Base-by-base conservation (phyloP, 768 basidiomycete species). In the Dioszegia hungarica region DNA sequence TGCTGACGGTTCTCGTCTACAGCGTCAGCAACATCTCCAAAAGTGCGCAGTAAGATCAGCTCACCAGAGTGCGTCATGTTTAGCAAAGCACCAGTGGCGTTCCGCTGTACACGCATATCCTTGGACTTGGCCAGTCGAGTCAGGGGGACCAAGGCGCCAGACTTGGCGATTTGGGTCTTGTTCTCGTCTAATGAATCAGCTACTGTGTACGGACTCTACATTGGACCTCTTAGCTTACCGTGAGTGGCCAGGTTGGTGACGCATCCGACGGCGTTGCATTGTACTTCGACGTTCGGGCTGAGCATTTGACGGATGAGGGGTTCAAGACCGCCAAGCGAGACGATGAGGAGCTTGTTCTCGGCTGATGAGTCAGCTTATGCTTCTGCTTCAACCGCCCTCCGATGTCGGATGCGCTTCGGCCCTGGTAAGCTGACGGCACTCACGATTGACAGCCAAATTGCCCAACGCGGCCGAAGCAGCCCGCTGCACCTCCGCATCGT, bases 131-230 rank as follows among this genome's bases (percentile, higher is more conserved):
- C 95, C 39, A 99, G 82, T 47, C 95, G 84, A 40, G 95, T 98
- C 34, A 99, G 84, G 22, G 95, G 95, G 20, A 95, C 90, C 53
- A 99, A 81, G n/a, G 95, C 95, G 43, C 95, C 95, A 10, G 92
- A 95, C 82, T 97, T 97, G 37, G 95, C 95, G 55, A 99, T 99
- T 82, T 94, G 95, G 48, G 91, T 95, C 82, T 99, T 99, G 82
- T 99, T 99, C 76, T 99, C 95, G 70, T 99, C 93, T 95, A 10
- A 45, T 4, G 19, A 11, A 28, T 60, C 25, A 52, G 57, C 57
- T 14, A 2, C 19, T 3, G 12, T 28, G 33, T 2, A 50, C 40
- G 22, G 20, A 56, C 44, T 8, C 12, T 17, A 17, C 19, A 17
- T 76, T 9, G 24, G 19, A 51, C 15, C 22, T 17, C n/a, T 9